Evolutionary conservation across 345 rosid genomes (phyloP).

Genomic region (Lumnitzera littorea): DNA sequence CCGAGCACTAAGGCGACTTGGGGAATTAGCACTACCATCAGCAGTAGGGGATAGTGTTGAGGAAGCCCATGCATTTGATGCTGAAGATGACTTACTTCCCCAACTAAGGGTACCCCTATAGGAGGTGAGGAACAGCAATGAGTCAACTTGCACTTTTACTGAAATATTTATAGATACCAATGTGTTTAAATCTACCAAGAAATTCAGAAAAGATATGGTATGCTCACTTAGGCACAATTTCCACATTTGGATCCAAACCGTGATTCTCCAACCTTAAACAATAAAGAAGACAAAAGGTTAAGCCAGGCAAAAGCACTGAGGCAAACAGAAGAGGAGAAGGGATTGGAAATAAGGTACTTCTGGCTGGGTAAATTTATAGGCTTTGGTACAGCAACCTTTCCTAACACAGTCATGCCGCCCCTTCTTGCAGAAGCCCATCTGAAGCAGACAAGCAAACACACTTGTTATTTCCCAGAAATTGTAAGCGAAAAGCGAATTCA

Average conservation of each 20-base stretch:
- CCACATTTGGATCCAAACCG: conserved; percentile 93
- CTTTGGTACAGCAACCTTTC: conserved; percentile 94
- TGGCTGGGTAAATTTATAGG: conserved; percentile 98
- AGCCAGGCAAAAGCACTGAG: conserved; percentile 5
- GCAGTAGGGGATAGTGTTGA: conserved; percentile 57
- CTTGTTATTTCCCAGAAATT: no score
- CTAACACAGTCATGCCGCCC: conserved; percentile 87
- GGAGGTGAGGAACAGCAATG: conserved; percentile 5
- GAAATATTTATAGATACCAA: background rate
- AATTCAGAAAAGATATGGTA: background rate
- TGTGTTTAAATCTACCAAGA: background rate
- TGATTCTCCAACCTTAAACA: conserved; percentile 88
- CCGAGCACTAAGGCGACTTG: conserved; percentile 67
- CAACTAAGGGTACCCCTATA: conserved; percentile 85
- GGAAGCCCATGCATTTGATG: conserved; percentile 90
- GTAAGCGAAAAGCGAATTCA: no score
- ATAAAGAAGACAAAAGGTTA: conserved; percentile 8
- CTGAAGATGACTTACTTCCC: conserved; percentile 73
- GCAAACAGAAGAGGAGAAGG: background rate
- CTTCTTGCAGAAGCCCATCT: conserved; percentile 85
- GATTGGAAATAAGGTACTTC: conserved; percentile 39
- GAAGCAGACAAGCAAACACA: conserved; percentile 10
- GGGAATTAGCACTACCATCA: conserved; percentile 73
- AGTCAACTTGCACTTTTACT: background rate
- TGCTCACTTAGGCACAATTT: conserved; percentile 98